Conservation (phyloP, 1,139 yeast species). For the Trichomonascaceae sp. region DNA sequence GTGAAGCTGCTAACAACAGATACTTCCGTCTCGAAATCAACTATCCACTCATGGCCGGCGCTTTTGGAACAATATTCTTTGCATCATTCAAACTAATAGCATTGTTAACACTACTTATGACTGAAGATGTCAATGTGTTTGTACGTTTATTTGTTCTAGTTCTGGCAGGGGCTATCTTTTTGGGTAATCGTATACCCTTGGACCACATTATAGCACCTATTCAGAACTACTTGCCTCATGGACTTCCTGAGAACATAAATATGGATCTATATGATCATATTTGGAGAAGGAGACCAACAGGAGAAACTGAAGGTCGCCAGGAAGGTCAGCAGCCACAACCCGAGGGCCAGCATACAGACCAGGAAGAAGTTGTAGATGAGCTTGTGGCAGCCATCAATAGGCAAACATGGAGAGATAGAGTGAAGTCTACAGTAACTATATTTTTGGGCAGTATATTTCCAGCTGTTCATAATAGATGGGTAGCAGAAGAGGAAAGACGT, state of each 20-base stretch:
- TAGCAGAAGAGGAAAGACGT: conserved; percentile 18
- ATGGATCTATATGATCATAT: conserved; percentile 4
- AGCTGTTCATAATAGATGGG: conserved; percentile 23
- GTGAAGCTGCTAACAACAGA: background rate
- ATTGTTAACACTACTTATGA: background rate
- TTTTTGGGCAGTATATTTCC: conserved; percentile 24
- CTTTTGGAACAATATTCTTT: background rate
- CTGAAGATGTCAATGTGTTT: background rate
- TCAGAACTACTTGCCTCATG: conserved; percentile 6
- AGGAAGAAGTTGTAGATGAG: background rate
- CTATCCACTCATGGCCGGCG: background rate
- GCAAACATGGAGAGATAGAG: conserved; percentile 2
- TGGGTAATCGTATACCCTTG: background rate
- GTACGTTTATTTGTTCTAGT: background rate
- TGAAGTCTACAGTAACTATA: conserved; percentile 13
- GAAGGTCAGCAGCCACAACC: background rate
- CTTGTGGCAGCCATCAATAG: conserved; percentile 6
- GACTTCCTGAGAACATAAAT: conserved; percentile 6
- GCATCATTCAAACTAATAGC: background rate
- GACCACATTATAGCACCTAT: background rate
- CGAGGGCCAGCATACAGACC: background rate
- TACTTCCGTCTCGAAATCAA: background rate
- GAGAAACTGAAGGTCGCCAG: background rate
- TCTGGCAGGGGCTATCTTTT: background rate
- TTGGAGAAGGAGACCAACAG: background rate